Percentiles rank a stretch among this genome's conserved stretches.
These are phyloP conservation scores for Podila minutissima DNA, from an alignment of 192 early-diverging fungal genomes.

Conservation along the genomic window DNA sequence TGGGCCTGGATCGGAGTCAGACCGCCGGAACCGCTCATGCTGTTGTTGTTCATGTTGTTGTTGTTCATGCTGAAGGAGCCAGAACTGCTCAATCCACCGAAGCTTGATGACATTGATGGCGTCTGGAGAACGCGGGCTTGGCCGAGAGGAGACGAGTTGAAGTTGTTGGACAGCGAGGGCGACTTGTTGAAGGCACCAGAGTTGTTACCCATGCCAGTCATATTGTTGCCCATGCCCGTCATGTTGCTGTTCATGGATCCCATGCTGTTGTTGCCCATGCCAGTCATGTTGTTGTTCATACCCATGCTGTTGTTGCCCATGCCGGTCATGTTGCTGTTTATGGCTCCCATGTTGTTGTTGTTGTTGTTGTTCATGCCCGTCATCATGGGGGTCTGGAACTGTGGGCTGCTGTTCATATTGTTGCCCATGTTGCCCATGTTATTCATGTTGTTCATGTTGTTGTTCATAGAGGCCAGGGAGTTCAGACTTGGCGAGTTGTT, in stretches of 20 bases:
- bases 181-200: slow-evolving; percentile 34
- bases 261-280: background rate
- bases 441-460: slow-evolving; percentile 23
- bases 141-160: slow-evolving; percentile 36
- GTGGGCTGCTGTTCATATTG: slow-evolving; percentile 9
- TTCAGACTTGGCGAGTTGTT: background rate
- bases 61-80: slow-evolving; percentile 14
- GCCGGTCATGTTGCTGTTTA: slow-evolving; percentile 4
- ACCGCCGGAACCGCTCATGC: background rate
- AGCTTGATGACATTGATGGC: slow-evolving; percentile 2
- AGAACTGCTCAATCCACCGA: slow-evolving; percentile 5
- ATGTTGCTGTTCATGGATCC: slow-evolving; percentile 25
- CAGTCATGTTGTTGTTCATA: slow-evolving; percentile 11
- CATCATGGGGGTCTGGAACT: slow-evolving; percentile 17
- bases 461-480: slow-evolving; percentile 6
- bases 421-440: slow-evolving; percentile 27
- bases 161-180: slow-evolving; percentile 33
- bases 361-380: slow-evolving; percentile 17
- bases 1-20: slow-evolving; percentile 37
- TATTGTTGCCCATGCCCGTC: slow-evolving; percentile 21
- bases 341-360: slow-evolving; percentile 4
- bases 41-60: slow-evolving; percentile 14
- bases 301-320: slow-evolving; percentile 15
- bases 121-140: slow-evolving; percentile 43
- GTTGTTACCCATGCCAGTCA: slow-evolving; percentile 15